Percentiles rank a stretch among this genome's conserved stretches.
Conservation (phyloP, 202 grass and related monocot species). For the Panicum hallii region DNA sequence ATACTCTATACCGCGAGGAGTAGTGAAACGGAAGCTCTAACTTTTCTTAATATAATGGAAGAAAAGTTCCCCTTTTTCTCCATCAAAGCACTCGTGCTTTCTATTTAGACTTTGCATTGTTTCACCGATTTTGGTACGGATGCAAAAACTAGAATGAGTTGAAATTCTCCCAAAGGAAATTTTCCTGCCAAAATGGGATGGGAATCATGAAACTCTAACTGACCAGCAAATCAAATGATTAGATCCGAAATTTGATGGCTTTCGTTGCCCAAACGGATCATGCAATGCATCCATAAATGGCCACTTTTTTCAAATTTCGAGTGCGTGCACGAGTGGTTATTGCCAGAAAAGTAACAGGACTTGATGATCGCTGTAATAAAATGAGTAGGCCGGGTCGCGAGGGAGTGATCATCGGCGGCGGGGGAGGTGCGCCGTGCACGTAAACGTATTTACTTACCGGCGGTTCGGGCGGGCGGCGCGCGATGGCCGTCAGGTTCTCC, state of each 20-base stretch:
- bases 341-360: background rate
- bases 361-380: constrained; percentile 26
- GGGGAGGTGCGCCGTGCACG: background rate
- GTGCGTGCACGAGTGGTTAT: constrained; percentile 21
- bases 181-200: background rate
- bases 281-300: constrained; percentile 15
- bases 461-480: constrained; percentile 43
- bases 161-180: background rate
- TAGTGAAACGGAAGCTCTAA: background rate
- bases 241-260: background rate
- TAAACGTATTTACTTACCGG: constrained; percentile 30
- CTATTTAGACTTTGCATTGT: background rate
- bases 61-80: background rate
- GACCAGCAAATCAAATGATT: background rate
- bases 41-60: background rate
- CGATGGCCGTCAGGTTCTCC: constrained; percentile 48
- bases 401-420: background rate
- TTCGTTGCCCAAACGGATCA: background rate
- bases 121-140: background rate
- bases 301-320: constrained; percentile 17
- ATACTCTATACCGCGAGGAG: constrained; percentile 19
- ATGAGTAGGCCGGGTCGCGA: background rate
- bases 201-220: background rate
- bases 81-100: background rate
- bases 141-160: background rate